Conservation (phyloP, 2,329 filamentous ascomycete genomes). For the Ceratocystis albifundus region DNA sequence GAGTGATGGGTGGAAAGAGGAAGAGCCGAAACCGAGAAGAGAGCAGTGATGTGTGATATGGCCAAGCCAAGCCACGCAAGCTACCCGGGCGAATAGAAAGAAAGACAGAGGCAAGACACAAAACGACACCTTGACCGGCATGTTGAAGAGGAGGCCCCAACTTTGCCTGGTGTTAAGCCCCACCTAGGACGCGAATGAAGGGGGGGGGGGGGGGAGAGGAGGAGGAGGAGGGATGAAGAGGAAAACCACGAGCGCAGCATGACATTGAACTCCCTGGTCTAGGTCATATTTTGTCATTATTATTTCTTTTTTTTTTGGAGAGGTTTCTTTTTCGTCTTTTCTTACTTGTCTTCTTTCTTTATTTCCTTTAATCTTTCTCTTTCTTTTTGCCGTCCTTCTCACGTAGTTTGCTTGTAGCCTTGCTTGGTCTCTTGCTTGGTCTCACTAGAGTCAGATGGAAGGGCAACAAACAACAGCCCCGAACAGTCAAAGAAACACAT, state of each 20-base stretch:
- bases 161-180: background rate
- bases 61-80: slow-evolving; percentile 11
- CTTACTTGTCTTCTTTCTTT: background rate
- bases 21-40: background rate
- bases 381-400: no score
- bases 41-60: background rate
- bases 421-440: background rate
- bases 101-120: background rate
- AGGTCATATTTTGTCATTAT: background rate
- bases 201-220: no score
- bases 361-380: no score
- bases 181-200: background rate
- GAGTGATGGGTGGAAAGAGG: background rate
- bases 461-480: background rate
- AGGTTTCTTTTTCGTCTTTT: background rate
- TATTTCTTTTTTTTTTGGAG: background rate
- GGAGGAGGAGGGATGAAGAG: background rate
- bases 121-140: background rate
- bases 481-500: background rate
- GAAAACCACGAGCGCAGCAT: background rate
- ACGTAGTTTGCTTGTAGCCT: background rate
- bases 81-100: background rate
- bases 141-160: background rate
- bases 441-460: background rate
- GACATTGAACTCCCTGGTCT: background rate